Base-by-base conservation (phyloP, 2,329 filamentous ascomycete genomes). In the Fusarium floridanum region DNA sequence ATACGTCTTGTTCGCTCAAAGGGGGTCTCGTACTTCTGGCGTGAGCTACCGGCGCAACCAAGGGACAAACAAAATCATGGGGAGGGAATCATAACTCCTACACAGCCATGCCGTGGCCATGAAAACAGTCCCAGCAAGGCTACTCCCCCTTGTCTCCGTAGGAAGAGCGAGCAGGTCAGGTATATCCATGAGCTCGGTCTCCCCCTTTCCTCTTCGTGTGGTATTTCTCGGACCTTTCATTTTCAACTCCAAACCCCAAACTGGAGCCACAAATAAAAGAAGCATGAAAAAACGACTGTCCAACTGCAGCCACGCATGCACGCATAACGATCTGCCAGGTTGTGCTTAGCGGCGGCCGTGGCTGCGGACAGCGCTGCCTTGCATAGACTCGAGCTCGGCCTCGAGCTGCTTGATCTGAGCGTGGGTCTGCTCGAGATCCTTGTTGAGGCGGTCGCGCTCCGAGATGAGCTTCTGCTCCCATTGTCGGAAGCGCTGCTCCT, bases 401-500 rank as follows among this genome's bases (percentile, higher is more conserved):
- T 99, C 97, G 79, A 97, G 89, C 84, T 93, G 91, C 90, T 97
- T 97, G 90, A 97, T 97, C 85, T 90, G 93, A 81, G 97, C 96
- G 82, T 99, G 97, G 78, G 96, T 98, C 85, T 94, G 94, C 88
- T 99, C 97, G 84, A 99, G 91, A 83, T 99, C 97, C 92, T 99
- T 99, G 92, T 99, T 99, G 87, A 99, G 92, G 80, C 97, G 95
- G 85, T 99, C 97, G 85, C 97, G 93, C 91, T 99, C 97, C 74
- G 94, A 92, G 81, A 99, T 99, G 84, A 99, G 94, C 91, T 98
- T 98, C 91, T 99, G 97, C 88, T 99, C 97, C 97, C 97, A 99
- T 87, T 97, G 94, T 86, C 97, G 92, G 92, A 99, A 99, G 77
- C 97, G 92, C 88, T 98, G 95, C 88, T 99, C 97, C 89, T 99